Evolutionary conservation across 2,329 filamentous ascomycete genomes (phyloP).

Genomic region (Xylariales sp.): DNA sequence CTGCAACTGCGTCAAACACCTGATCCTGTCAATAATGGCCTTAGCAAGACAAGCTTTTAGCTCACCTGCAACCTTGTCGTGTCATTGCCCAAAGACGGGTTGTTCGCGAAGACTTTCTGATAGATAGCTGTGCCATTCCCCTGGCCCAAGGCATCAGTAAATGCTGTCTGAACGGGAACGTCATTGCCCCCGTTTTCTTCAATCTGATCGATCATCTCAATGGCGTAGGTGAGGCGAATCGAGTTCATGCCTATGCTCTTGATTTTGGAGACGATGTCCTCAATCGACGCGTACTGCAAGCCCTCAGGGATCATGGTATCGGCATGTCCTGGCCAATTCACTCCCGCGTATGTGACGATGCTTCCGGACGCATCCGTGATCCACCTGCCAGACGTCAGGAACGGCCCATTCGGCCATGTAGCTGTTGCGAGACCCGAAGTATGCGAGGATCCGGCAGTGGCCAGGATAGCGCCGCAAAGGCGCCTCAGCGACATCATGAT

Average conservation of each 20-base stretch:
- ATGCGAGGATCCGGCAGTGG: not conserved
- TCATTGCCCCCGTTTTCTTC: constrained; percentile 44
- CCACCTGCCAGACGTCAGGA: constrained; percentile 35
- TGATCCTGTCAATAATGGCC: constrained; percentile 9
- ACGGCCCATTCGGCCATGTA: constrained; percentile 34
- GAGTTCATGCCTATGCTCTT: constrained; percentile 59
- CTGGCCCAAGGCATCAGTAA: constrained; percentile 41
- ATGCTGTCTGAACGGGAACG: constrained; percentile 39
- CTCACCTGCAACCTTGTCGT: constrained; percentile 47
- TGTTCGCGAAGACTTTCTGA: constrained; percentile 47
- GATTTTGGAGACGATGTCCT: constrained; percentile 48
- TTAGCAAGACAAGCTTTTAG: not conserved
- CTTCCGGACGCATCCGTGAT: constrained; percentile 38
- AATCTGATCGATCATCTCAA: constrained; percentile 59
- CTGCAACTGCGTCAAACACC: constrained; percentile 58
- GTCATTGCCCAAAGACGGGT: constrained; percentile 48
- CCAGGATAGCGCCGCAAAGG: not conserved
- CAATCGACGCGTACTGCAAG: constrained; percentile 56
- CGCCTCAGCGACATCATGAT: not conserved
- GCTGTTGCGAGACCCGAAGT: not conserved
- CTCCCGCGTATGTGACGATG: constrained; percentile 47
- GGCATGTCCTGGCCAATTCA: constrained; percentile 58
- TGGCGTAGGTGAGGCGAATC: constrained; percentile 59
- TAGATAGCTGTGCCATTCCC: constrained; percentile 49
- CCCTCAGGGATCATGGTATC: constrained; percentile 64